Evolutionary conservation across 1,284 basidiomycete genomes (phyloP), one percentile per base, ranked within the genome.

Genomic region (Ganoderma multipileum): DNA sequence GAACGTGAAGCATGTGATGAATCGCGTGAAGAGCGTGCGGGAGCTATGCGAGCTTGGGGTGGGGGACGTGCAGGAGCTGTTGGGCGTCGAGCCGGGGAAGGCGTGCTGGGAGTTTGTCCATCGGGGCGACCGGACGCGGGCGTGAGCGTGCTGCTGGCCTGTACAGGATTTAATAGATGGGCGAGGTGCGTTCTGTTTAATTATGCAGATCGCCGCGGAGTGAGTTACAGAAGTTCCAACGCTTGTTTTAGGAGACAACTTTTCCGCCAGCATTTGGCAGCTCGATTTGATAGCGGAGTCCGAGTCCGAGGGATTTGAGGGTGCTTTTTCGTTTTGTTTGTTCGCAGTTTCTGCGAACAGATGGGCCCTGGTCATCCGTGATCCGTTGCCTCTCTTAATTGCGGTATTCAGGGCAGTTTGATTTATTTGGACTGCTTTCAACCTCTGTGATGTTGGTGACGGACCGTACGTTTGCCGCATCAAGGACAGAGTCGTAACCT

Each of bases 1-100:
- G 83, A 98, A 97, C 76, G 87, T 92, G 68, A 90, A 93, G 72
- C 91, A 94, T 79, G 90, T 99, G 64, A 94, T 94, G 91, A 88
- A 85, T 71, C 91, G 89, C 74, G 92, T 97, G 12, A 82, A 84
- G 68, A 95, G 89, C 77, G 86, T 99, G 38, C 84, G 89, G 59
- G 91, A 93, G 78, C 80, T 99, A 61, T 95, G 94, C 73, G 89
- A 87, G 72, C 82, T 97, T 83, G 80, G 77, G 44, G 75, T 89
- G 70, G 79, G 83, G 66, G 84, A 89, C 70, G 84, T 98, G 62
- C 90, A 94, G 80, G 89, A 86, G 28, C 84, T 97, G 30, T 80
- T 99, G 58, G 97, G 97, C 2, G 86, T 87, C 23, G 95, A 95
- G 74, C 91, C 92, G 0, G 96, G 95, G 5, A 91, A 90, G 74